Conservation (phyloP, 179 eudicot genomes). For the Camellia oleifera region DNA sequence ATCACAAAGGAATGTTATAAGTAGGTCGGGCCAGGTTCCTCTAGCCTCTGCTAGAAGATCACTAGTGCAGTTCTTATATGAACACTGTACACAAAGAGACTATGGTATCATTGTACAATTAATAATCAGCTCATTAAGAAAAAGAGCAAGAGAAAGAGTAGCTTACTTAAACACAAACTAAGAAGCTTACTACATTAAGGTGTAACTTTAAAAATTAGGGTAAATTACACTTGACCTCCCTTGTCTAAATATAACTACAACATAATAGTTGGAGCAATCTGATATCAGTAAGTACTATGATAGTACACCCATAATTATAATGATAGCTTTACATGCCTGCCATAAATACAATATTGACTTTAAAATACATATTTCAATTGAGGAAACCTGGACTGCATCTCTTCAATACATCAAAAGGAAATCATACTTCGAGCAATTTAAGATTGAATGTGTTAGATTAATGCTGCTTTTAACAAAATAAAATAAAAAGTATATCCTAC, state of each 20-base stretch:
- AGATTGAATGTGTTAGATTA: conserved; percentile 1
- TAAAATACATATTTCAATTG: neutral
- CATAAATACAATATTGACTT: neutral
- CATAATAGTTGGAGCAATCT: neutral
- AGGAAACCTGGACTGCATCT: neutral
- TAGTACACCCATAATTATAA: neutral
- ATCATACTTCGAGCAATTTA: neutral
- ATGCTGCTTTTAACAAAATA: neutral
- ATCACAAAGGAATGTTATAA: conserved; percentile 62
- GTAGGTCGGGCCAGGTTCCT: conserved; percentile 82
- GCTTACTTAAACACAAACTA: conserved; percentile 11
- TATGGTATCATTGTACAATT: conserved; percentile 6
- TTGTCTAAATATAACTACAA: neutral
- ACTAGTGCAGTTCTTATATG: conserved; percentile 46
- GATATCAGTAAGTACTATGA: neutral
- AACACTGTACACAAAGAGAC: conserved; percentile 45
- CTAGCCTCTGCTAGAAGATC: conserved; percentile 56
- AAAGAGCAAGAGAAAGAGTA: neutral
- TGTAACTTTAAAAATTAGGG: too few species aligned
- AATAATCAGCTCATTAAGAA: neutral
- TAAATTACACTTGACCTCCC: too few species aligned
- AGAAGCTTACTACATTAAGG: neutral
- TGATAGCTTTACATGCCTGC: neutral
- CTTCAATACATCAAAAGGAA: neutral
- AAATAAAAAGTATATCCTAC: neutral